Base-by-base conservation (phyloP, 805 yeast species). In the Cyberlindnera saturnus region DNA sequence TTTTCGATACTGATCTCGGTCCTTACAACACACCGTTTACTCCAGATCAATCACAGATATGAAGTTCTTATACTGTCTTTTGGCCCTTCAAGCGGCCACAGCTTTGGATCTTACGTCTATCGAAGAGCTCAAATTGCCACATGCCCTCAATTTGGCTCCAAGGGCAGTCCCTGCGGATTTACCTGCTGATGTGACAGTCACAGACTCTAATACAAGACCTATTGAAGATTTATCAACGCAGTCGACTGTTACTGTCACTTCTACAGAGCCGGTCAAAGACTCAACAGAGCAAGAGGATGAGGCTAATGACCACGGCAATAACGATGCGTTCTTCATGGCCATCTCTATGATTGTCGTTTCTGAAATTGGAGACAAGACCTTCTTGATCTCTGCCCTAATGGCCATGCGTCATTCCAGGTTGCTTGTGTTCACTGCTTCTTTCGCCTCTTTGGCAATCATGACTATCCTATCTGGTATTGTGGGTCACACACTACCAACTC, bases 361-460 rank as follows among this genome's bases (percentile, higher is more conserved):
- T 26, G 99, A 93, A 64, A 83, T 93, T 46, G 99, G 99, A 46
- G 99, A 93, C 64, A 93, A 93, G 68, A 93, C 99, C 0, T 93
- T 93, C 61, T 74, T 93, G 51, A 88, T 93, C 55, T 97, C 99
- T 31, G 98, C 97, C 2, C 72, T 93, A 51, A 90, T 93, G 96
- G 96, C 98, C 28, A 93, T 93, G 98, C 86, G 87, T 60, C 82
- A 89, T 64, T 78, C 90, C 16, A 75, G 95, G 56, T 56, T 75
- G 57, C 72, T 87, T 38, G 98, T 93, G n/a, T 91, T 93, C 61
- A 71, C 87, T 8, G 81, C 96, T 14, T 93, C 96, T 4, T 87
- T 88, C 51, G 62, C 84, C 13, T 88, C 98, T 2, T 73, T 93
- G 56, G 86, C 79, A 4, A 63, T 93, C 43, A 93, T 93, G 99